A percentile compares a stretch with the other conserved stretches of the same genome.
phyloP scores from a whole-genome alignment of 192 early-diverging fungal species.

The Mortierella antarctica region DNA sequence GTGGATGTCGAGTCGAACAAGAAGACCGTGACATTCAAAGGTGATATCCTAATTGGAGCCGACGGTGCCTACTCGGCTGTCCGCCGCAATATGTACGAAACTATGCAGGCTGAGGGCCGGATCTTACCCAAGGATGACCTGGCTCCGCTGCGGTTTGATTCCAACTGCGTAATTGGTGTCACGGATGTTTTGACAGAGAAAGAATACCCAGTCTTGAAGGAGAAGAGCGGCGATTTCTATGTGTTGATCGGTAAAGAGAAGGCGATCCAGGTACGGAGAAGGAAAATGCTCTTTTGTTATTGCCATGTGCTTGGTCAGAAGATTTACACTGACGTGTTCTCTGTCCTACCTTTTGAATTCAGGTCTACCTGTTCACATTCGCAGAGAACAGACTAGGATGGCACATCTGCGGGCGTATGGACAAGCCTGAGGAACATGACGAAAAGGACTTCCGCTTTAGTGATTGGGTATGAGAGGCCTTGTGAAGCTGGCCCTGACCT shows the following conservation, averaged over 20 bases:
- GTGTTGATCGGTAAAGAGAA: conserved; percentile 26
- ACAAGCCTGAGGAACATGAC: conserved; percentile 19
- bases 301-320: neutral
- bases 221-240: conserved; percentile 20
- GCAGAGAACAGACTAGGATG: conserved; percentile 23
- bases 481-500: neutral
- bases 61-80: conserved; percentile 31
- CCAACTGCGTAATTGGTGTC: conserved; percentile 20
- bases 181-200: conserved; percentile 10
- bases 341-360: neutral
- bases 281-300: neutral
- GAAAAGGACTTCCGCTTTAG: conserved; percentile 24
- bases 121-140: conserved; percentile 7
- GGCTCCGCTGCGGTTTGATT: conserved; percentile 19
- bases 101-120: conserved; percentile 10
- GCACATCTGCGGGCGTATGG: conserved; percentile 22
- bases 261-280: conserved; percentile 21
- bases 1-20: neutral
- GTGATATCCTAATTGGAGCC: conserved; percentile 13
- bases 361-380: conserved; percentile 23
- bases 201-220: conserved; percentile 16
- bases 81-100: conserved; percentile 11
- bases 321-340: neutral
- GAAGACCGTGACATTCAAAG: neutral
- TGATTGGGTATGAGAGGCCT: conserved; percentile 15